Evolutionary conservation across 805 yeast species (phyloP).

Genomic region (Saccharomycopsis javanensis): DNA sequence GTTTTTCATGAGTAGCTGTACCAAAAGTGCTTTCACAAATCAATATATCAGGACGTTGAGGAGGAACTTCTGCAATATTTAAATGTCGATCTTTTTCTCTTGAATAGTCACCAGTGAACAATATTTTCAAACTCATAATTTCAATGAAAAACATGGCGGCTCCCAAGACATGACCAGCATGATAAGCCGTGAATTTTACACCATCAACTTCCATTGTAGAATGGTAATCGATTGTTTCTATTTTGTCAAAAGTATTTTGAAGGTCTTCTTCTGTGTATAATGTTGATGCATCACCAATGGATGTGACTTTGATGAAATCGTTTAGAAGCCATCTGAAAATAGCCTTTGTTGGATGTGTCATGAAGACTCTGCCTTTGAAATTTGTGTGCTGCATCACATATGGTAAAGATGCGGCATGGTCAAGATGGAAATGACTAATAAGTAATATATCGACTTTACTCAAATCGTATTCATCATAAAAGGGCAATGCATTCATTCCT

Average conservation of each 20-base stretch:
- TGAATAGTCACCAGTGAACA: slow-evolving; percentile 96
- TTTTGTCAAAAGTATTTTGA: slow-evolving; percentile 74
- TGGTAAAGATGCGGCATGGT: slow-evolving; percentile 96
- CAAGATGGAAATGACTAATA: slow-evolving; percentile 92
- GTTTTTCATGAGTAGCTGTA: slow-evolving; percentile 91
- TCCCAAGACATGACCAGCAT: slow-evolving; percentile 99
- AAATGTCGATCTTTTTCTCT: slow-evolving; percentile 93
- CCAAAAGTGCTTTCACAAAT: slow-evolving; percentile 97
- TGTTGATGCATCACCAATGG: slow-evolving; percentile 38
- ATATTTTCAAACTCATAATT: slow-evolving; percentile 78
- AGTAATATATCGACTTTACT: slow-evolving; percentile 77
- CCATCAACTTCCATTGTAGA: slow-evolving; percentile 94
- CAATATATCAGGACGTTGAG: slow-evolving; percentile 73
- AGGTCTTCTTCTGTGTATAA: slow-evolving; percentile 88
- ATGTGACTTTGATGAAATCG: slow-evolving; percentile 88
- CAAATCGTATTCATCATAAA: slow-evolving; percentile 89
- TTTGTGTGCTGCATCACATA: slow-evolving; percentile 96
- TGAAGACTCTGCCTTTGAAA: slow-evolving; percentile 90
- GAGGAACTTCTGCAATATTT: slow-evolving; percentile 91
- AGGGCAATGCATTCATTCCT: slow-evolving; percentile 87
- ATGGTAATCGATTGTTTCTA: slow-evolving; percentile 92
- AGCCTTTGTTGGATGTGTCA: slow-evolving; percentile 99
- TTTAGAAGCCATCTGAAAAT: slow-evolving; percentile 91
- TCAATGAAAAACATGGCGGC: slow-evolving; percentile 97
- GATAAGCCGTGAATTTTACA: slow-evolving; percentile 91